A percentile compares a stretch with the other conserved stretches of the same genome.
These are phyloP conservation scores for Fusarium buharicum DNA, from an alignment of 2,329 filamentous ascomycete genomes.

Conservation along the genomic window DNA sequence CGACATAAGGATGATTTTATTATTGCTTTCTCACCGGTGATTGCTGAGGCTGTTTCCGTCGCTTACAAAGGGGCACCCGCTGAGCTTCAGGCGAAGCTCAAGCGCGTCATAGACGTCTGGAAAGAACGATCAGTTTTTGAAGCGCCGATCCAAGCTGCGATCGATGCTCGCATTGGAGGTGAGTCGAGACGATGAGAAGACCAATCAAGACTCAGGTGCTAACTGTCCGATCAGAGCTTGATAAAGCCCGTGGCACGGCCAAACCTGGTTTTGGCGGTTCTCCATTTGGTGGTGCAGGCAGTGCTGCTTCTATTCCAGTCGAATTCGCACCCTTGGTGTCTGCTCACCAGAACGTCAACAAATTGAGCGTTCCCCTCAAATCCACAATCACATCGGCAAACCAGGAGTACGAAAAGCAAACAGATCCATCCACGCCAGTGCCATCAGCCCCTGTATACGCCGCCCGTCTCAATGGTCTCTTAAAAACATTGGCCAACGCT, in stretches of 20 bases:
- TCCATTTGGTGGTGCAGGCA: slow-evolving; percentile 67
- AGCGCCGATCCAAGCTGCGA: slow-evolving; percentile 77
- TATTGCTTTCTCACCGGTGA: slow-evolving; percentile 87
- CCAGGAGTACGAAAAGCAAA: slow-evolving; percentile 85
- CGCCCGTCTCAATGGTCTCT: slow-evolving; percentile 85
- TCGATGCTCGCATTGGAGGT: slow-evolving; percentile 85
- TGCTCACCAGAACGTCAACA: slow-evolving; percentile 77
- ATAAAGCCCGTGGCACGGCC: slow-evolving; percentile 65
- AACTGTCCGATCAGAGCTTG: slow-evolving; percentile 62
- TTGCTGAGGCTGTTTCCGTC: slow-evolving; percentile 88
- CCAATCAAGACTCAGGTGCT: slow-evolving; percentile 12
- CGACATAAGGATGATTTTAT: slow-evolving; percentile 93
- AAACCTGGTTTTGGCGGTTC: slow-evolving; percentile 68
- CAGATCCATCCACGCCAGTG: slow-evolving; percentile 72
- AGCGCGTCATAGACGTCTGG: slow-evolving; percentile 95
- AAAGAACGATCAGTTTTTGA: slow-evolving; percentile 88
- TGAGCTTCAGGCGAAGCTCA: slow-evolving; percentile 88
- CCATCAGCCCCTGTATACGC: slow-evolving; percentile 92
- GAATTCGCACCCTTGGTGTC: slow-evolving; percentile 82
- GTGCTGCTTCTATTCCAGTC: slow-evolving; percentile 69
- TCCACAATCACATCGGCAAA: slow-evolving; percentile 76
- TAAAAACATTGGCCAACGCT: slow-evolving; percentile 87
- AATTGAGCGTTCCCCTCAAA: slow-evolving; percentile 75
- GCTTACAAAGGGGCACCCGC: slow-evolving; percentile 90
- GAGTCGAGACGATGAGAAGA: slow-evolving; percentile 3